These are phyloP conservation scores for Backusella macrospora DNA, from an alignment of 192 early-diverging fungal genomes.

Conservation along the genomic window DNA sequence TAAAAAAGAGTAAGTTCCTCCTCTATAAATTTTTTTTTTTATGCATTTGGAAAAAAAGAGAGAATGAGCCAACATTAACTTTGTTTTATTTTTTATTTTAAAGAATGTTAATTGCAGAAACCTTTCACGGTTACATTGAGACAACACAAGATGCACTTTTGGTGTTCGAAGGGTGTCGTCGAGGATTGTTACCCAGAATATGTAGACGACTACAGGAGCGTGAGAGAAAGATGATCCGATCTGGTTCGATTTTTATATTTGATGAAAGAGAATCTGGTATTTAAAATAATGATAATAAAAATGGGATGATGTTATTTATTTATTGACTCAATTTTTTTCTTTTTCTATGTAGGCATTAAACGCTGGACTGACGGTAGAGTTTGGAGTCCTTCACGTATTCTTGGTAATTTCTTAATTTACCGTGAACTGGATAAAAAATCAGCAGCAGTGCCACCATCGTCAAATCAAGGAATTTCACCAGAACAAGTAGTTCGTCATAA, in stretches of 20 bases:
- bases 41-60: constrained; percentile 1
- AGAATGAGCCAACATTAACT: not conserved
- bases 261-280: constrained; percentile 76
- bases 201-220: constrained; percentile 68
- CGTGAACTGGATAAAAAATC: constrained; percentile 62
- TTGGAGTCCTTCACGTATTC: constrained; percentile 84
- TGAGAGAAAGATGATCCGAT: constrained; percentile 70
- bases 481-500: constrained; percentile 32
- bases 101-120: constrained; percentile 39
- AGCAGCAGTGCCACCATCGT: constrained; percentile 6
- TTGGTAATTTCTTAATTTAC: constrained; percentile 82
- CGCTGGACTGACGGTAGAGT: constrained; percentile 85
- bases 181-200: constrained; percentile 67
- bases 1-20: no score
- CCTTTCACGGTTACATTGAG: constrained; percentile 70
- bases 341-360: constrained; percentile 57
- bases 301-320: not conserved
- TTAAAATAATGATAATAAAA: not conserved
- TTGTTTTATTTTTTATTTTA: not conserved
- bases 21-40: not conserved
- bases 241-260: constrained; percentile 83
- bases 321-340: not conserved
- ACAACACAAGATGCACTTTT: constrained; percentile 77
- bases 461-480: not conserved
- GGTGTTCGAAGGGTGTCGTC: constrained; percentile 78